Evolutionary conservation across 768 basidiomycete species (phyloP), one percentile per base, ranked within the genome.

Genomic region (Hygrocybe coccinea): DNA sequence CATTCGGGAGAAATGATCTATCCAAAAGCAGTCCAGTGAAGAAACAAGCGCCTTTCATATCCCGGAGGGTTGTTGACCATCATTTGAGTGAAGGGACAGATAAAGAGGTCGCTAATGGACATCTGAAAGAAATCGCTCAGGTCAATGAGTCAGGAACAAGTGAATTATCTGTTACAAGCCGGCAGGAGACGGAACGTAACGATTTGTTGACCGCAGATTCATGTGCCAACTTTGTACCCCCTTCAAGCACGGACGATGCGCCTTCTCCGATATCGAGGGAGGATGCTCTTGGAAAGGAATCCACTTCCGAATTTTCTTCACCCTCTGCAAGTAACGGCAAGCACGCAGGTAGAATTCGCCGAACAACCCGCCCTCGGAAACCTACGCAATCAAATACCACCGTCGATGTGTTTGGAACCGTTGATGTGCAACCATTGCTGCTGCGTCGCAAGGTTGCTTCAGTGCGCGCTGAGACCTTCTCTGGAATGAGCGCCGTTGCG

Each of bases 401-500:
- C 7, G 57, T 66, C 12, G 78, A 80, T 56, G 71, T 77, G 8
- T 76, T 78, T 56, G 70, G 67, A 7, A 47, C 58, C 22, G 64
- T 68, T 15, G 58, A 64, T 47, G 53, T 68, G 33, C 67, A 69
- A 41, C 55, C 69, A 21, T 55, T 65, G 15, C 62, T 66, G 19
- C 62, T 76, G 43, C 79, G 84, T 47, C 79, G 84, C 35, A 83
- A 75, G 56, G 67, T 65, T 29, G 50, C 70, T 17, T 59, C 63
- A 14, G 70, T 58, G 39, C 66, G 60, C 10, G 60, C 64, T 29
- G 75, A 73, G 33, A 73, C 72, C 4, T 86, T 87, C 66, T 75
- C 78, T 50, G 81, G 84, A 33, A 85, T 91, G 83, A 86, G 79
- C 51, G 79, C 83, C 17, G 76, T 80, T 1, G 84, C 87, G 7